Evolutionary conservation across 495 filamentous ascomycete species (phyloP), one percentile per base, ranked within the genome.

Genomic region (Xylaria grammica): DNA sequence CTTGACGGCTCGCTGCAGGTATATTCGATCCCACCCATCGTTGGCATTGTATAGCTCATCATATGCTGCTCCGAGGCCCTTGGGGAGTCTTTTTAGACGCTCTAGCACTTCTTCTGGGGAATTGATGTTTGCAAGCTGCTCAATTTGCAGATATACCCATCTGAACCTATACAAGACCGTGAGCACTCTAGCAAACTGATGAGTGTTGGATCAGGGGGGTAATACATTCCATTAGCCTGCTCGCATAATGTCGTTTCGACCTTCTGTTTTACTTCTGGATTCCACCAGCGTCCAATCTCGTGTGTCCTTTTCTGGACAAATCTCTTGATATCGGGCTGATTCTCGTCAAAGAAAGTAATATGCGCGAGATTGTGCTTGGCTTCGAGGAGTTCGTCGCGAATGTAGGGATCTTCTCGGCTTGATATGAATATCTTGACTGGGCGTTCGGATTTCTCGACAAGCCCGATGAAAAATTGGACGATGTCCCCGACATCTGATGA

Each of bases 361-460:
- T 32, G 49, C 30, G 24, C 7, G 19, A 52, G 49, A 32, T 11
- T 52, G 0, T 32, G 26, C 26, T 52, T 32, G 11, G 15, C 11
- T 19, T 32, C 9, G 15, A 52, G 26, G 13, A 52, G 24, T 6
- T 52, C 27, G 3, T 38, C 34, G 20, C 53, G 42, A 24, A 79
- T 75, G 27, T 75, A 69, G 13, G 48, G 32, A 40, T 80, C 79
- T 17, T 69, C 73, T 20, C 78, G 69, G 53, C 77, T 79, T n/a
- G 78, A 81, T 49, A 82, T 72, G 63, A 82, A 77, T 15, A 82
- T 62, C 60, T 76, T 81, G 2, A 79, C 65, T 3, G 66, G 66
- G 10, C 67, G 71, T 32, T 53, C 42, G 5, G 76, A 67, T 17
- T 77, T 29, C 4, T 48, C 52, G 9, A 76, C 7, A 24, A 79